Base-by-base conservation (phyloP, 805 yeast genomes). In the Zygosaccharomyces siamensis region DNA sequence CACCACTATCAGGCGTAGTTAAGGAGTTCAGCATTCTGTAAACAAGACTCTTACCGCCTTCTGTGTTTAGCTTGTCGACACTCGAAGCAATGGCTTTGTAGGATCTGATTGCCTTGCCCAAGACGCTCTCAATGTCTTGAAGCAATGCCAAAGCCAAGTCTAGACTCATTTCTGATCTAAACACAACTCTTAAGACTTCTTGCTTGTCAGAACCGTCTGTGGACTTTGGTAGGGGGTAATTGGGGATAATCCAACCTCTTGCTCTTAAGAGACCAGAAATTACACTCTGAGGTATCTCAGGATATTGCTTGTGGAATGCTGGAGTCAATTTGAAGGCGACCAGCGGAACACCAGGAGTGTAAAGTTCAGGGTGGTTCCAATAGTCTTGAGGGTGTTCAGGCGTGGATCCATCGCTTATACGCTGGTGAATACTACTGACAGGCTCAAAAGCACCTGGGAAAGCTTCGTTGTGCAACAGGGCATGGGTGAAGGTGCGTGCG, bases 221-320 rank as follows among this genome's bases (percentile, higher is more conserved):
- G 2, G 68, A 59, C 16, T 75, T 72, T 26, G 96, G 95, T 57
- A 89, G 75, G 52, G 85, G 87, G 69, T 89, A 89, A 73, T 89
- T 89, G 56, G 96, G 96, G 54, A 89, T 75, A 64, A 90, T 90
- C 80, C 86, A 89, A 11, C 95, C 95, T 59, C 81, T 80, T 64
- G 77, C 79, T 65, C 97, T 79, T 59, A 89, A 72, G 65, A 89
- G 63, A 11, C 82, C 73, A 0, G 96, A 83, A 24, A 89, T 67
- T 50, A 86, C 74, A 14, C 83, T 75, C 68, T 90, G 97, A 7
- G 95, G 96, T 48, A 89, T 78, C 66, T 81, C 88, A 3, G 96
- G 93, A 64, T 81, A 86, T 37, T 74, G 63, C 38, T 75, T 62
- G 37, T 69, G 63, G 64, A 89, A 79, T 33, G 73, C 72, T 45